These are phyloP conservation scores for Catunica adiposa DNA, from an alignment of 2,329 filamentous ascomycete species.

Conservation along the genomic window DNA sequence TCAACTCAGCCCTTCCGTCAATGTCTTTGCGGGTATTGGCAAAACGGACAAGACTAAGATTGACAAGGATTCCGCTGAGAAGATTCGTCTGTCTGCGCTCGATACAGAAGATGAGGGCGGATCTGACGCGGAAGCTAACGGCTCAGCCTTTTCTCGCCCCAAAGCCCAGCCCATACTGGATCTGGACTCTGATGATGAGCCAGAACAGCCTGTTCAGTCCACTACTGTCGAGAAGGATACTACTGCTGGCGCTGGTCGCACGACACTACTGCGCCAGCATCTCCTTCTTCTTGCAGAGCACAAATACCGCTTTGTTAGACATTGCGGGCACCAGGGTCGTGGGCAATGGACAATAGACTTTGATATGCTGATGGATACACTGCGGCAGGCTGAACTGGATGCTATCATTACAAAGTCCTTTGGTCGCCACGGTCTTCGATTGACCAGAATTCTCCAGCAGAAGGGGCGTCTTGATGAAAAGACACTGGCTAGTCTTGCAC, in stretches of 20 bases:
- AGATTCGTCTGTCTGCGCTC: constrained; percentile 23
- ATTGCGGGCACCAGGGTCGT: constrained; percentile 43
- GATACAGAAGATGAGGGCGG: constrained; percentile 22
- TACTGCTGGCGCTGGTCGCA: constrained; percentile 29
- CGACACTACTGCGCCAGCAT: constrained; percentile 36
- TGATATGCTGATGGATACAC: constrained; percentile 47
- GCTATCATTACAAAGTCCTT: constrained; percentile 63
- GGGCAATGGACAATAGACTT: constrained; percentile 79
- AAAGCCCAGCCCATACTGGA: not conserved
- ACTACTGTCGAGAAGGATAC: constrained; percentile 22
- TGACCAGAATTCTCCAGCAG: constrained; percentile 70
- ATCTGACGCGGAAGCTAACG: constrained; percentile 18
- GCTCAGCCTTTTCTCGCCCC: not conserved
- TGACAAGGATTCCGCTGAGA: constrained; percentile 31
- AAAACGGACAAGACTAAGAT: constrained; percentile 33
- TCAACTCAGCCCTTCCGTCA: constrained; percentile 33
- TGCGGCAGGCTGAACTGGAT: constrained; percentile 68
- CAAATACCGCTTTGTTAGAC: constrained; percentile 49
- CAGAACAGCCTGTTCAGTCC: constrained; percentile 12
- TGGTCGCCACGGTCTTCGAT: constrained; percentile 58
- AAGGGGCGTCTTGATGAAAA: constrained; percentile 95
- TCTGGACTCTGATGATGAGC: constrained; percentile 19
- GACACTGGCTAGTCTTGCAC: constrained; percentile 58
- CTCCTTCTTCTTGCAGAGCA: constrained; percentile 57
- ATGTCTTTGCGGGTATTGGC: constrained; percentile 41